Conservation (phyloP, 352 stramenopile species). For the Globisporangium nodosum region DNA sequence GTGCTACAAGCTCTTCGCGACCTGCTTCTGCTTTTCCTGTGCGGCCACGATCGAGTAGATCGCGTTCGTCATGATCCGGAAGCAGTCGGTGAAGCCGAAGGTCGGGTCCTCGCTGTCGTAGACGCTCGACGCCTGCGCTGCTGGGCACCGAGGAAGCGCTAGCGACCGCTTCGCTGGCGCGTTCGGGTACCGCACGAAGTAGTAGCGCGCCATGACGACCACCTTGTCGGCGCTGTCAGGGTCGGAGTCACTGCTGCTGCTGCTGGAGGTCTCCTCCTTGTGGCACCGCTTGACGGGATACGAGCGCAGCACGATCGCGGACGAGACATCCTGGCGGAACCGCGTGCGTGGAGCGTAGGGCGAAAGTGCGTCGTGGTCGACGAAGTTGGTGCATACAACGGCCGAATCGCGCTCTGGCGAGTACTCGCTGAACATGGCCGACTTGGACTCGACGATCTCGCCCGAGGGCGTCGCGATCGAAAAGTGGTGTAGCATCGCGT, state of each 20-base stretch:
- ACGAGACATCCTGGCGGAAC: constrained; percentile 3
- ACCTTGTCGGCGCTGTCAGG: background rate
- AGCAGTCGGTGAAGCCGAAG: background rate
- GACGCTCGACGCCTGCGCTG: background rate
- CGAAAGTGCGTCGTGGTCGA: constrained; percentile 2
- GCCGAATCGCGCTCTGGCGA: background rate
- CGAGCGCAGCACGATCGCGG: background rate
- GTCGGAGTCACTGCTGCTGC: background rate
- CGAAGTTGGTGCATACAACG: background rate
- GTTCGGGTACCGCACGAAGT: background rate
- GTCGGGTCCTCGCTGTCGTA: background rate
- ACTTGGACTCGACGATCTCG: constrained; percentile 33
- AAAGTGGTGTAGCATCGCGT: background rate
- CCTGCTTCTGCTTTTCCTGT: background rate
- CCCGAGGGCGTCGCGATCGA: background rate
- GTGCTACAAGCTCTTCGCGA: background rate
- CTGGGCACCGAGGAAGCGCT: too few species aligned
- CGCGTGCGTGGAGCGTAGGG: constrained; percentile 1
- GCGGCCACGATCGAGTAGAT: background rate
- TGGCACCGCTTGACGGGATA: background rate
- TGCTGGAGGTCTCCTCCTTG: too few species aligned
- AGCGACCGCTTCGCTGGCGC: too few species aligned
- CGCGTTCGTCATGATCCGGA: background rate
- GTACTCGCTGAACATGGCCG: constrained; percentile 18
- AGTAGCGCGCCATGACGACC: background rate